Base-by-base conservation (phyloP, 805 yeast genomes). In the Wickerhamia fluorescens region DNA sequence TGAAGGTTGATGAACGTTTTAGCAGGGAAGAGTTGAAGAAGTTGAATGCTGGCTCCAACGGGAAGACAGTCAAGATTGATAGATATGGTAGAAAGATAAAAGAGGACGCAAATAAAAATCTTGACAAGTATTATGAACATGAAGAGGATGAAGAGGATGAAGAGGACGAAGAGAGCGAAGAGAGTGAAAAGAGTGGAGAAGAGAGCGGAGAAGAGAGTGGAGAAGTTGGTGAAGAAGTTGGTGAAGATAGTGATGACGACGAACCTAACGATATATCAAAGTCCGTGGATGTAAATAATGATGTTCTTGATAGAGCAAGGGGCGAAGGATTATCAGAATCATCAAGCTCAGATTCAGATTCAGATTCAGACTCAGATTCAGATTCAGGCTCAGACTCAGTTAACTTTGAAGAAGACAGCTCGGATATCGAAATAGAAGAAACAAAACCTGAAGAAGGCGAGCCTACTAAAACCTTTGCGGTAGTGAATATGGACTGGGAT, bases 401-500 rank as follows among this genome's bases (percentile, higher is more conserved):
- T n/a, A 55, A 44, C 4, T 71, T 60, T 9, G 68, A 56, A 13
- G 73, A 66, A 3, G 72, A 61, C 25, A 77, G 71, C 31, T 62
- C 73, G 3, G 82, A 73, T 13, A 55, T 70, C 14, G 82, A 76
- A 39, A 42, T 66, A 7, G 82, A 73, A 41, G 68, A 64, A 16
- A 61, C 60, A 7, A 69, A 73, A 30, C 82, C 92, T n/a, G 87
- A 83, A 27, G 79, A 76, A 28, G 94, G 95, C 25, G 96, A 89
- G 2, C 94, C 95, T 17, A 68, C 94, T 1, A 62, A 61, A 19
- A 64, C 83, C 5, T 66, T 92, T 47, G 98, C 98, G 0, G 95
- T 80, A 1, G 97, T 92, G 17, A 92, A 92, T 48, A 65, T 92
- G 71, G 98, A 92, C 51, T 92, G 98, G 98, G 98, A 92, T 45